Evolutionary conservation across 164 flowering plant species (phyloP).

Genomic region (Warburgia ugandensis): DNA sequence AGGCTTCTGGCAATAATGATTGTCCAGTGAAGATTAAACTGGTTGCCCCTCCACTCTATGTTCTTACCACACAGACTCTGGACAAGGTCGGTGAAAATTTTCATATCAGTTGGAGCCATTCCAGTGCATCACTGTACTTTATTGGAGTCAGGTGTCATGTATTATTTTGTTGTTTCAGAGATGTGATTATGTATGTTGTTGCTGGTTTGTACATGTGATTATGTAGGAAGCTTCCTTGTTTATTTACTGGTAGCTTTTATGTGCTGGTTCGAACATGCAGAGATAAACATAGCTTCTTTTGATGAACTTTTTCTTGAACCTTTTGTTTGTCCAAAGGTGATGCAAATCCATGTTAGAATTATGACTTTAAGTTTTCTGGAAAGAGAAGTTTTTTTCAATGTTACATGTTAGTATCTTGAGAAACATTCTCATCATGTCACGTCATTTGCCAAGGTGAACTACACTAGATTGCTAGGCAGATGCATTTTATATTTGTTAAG

Average conservation of each 20-base stretch:
- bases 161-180: neutral
- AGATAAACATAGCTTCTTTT: too few species aligned
- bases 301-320: too few species aligned
- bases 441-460: too few species aligned
- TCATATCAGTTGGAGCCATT: neutral
- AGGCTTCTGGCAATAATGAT: constrained; percentile 83
- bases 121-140: neutral
- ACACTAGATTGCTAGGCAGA: too few species aligned
- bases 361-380: too few species aligned
- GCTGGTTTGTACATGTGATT: neutral
- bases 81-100: constrained; percentile 54
- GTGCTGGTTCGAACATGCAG: neutral
- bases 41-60: constrained; percentile 92
- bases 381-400: too few species aligned
- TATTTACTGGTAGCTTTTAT: neutral
- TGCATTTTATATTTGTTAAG: too few species aligned
- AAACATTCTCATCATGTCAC: too few species aligned
- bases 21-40: constrained; percentile 95
- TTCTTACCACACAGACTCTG: constrained; percentile 90
- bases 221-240: neutral
- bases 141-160: neutral
- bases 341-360: too few species aligned
- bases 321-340: too few species aligned
- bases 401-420: too few species aligned
- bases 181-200: neutral